Conservation (phyloP, 305 asterid species). For the Ilex paraguariensis region DNA sequence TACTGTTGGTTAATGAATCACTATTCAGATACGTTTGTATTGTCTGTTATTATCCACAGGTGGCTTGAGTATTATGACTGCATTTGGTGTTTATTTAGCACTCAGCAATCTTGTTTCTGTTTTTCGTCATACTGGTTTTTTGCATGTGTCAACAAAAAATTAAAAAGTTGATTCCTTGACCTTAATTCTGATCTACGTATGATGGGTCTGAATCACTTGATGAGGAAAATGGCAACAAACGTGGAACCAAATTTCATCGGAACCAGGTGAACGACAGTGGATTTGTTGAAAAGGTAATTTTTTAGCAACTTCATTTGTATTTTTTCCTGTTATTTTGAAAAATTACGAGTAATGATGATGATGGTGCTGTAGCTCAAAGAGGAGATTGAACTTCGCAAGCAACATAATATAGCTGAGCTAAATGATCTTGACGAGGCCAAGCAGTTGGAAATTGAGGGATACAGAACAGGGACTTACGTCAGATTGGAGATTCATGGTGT, state of each 20-base stretch:
- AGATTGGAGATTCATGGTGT: conserved; percentile 87
- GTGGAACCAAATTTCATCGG: conserved; percentile 35
- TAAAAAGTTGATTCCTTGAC: conserved; percentile 24
- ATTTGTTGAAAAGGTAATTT: conserved; percentile 66
- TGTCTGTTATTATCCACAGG: too few relatives aligned
- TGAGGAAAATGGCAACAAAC: conserved; percentile 48
- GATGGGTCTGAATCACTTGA: conserved; percentile 54
- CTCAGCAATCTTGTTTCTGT: background rate
- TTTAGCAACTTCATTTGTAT: background rate
- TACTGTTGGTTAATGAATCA: too few relatives aligned
- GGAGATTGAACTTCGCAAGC: conserved; percentile 82
- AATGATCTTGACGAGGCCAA: conserved; percentile 85
- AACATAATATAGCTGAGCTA: conserved; percentile 76
- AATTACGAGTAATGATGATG: background rate
- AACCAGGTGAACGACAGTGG: conserved; percentile 64
- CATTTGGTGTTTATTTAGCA: too few relatives aligned
- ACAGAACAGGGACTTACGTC: conserved; percentile 81
- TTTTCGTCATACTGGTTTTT: background rate
- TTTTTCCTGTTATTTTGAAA: background rate
- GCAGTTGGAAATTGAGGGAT: conserved; percentile 83
- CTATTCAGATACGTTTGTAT: too few relatives aligned
- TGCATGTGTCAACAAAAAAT: background rate
- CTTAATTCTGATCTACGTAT: conserved; percentile 60
- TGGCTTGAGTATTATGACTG: too few relatives aligned
- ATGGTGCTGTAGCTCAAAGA: conserved; percentile 62